Conservation (phyloP, 1,284 basidiomycete genomes). For the Ganoderma lingzhi region DNA sequence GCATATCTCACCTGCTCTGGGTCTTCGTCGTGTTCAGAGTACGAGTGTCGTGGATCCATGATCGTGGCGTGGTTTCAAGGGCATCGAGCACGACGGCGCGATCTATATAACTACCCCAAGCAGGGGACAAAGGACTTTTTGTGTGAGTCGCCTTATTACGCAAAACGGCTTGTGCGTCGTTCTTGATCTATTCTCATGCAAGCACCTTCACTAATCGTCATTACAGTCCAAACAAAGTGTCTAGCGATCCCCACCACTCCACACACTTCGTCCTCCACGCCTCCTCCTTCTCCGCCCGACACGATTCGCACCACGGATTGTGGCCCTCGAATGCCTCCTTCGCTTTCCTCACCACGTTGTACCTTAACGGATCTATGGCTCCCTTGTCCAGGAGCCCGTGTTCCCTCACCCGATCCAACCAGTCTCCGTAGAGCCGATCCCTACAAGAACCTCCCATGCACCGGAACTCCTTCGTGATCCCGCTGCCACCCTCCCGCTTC, state of each 20-base stretch:
- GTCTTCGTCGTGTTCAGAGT: no score
- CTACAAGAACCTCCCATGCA: background rate
- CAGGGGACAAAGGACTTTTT: no score
- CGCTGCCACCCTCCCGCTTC: background rate
- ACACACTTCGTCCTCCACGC: background rate
- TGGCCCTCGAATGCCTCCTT: background rate
- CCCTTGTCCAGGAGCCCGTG: background rate
- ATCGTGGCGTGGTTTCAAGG: no score
- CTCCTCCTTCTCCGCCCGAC: background rate
- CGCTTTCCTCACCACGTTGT: background rate
- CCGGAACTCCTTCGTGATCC: background rate
- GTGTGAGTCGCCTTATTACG: no score
- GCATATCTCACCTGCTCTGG: no score
- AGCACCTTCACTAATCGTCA: background rate
- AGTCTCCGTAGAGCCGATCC: background rate
- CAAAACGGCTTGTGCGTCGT: background rate
- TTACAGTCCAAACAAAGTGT: background rate
- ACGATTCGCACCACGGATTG: background rate
- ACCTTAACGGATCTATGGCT: background rate
- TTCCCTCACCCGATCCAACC: background rate
- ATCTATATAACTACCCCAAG: no score
- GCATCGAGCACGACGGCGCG: no score
- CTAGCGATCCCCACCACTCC: background rate
- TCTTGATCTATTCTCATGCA: background rate
- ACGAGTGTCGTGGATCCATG: no score